Evolutionary conservation across 2,329 filamentous ascomycete species (phyloP), one percentile per base, ranked within the genome.

Genomic region (Fusarium sp.): DNA sequence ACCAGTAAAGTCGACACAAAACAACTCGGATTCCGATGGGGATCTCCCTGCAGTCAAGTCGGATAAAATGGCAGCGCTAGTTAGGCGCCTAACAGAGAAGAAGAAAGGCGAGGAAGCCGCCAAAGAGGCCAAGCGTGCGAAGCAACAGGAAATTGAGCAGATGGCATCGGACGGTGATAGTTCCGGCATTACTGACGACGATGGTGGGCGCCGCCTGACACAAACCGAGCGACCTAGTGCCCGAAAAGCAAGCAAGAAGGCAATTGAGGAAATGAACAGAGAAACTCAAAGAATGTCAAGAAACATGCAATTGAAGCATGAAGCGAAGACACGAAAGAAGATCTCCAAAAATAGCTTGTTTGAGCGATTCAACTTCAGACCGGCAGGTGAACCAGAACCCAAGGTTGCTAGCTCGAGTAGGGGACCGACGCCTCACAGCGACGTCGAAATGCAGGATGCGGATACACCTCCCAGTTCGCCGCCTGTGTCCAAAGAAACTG

Each of bases 211-310:
- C 45, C 88, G 84, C 67, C 82, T 96, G 46, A 92, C 91, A 1
- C 92, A 94, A 76, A 83, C 87, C 41, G 84, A 87, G 27, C 89
- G 91, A 6, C 91, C 94, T 8, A 86, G 65, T 32, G 62, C 88
- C 12, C 88, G 96, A 15, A 97, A 96, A 78, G 94, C 96, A 1
- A 95, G 94, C 83, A 98, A 95, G 82, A 98, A 94, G 81, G 96
- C 96, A 0, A 79, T 98, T 44, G 93, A 98, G 77, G 95, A 98
- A 73, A 98, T 99, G 91, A 92, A 92, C 74, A 89, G 94, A 62
- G 96, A 99, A 80, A 98, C 95, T 2, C 96, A 99, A 82, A 90
- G 96, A 30, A 88, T 99, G 82, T 91, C 89, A 72, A 88, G 96
- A 71, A 97, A 92, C 77, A 92, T 97, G 88, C 95, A 98, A 79